Base-by-base conservation (phyloP, 371 early-diverging fungal genomes). In the Actinomucor elegans region DNA sequence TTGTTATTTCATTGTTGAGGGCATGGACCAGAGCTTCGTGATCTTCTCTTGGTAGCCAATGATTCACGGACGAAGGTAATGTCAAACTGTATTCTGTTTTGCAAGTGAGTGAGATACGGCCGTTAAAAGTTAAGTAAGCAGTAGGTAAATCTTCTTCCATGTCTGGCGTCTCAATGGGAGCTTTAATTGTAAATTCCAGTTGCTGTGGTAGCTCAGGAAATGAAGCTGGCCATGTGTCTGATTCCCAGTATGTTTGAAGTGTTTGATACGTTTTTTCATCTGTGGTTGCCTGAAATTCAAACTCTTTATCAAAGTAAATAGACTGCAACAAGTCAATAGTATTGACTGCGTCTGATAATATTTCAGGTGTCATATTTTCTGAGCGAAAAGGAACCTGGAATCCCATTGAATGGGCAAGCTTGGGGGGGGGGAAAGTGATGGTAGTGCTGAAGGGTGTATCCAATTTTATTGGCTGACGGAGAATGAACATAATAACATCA, bases 31-130 rank as follows among this genome's bases (percentile, higher is more conserved):
- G 53, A 8, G 29, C 4, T 33, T 69, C 42, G 36, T 68, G 66
- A 11, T 59, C 58, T 18, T 68, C 61, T 23, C 73, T 62, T 3
- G 66, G 52, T 3, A 72, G 34, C 73, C 73, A 72, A 10, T 37
- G 21, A 33, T 66, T 72, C 7, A 35, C 33, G 3, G 57, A 47
- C 1, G 63, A 66, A 2, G 73, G 55, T 42, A 69, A 42, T 10
- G 45, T 24, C 3, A 72, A 21, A 11, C 53, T 32, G 41, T 57
- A 48, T 8, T 55, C 52, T 1, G 10, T 23, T n/a, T 41, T 26
- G 5, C 12, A 14, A 1, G 17, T n/a, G 2, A 59, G 24, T 8
- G 52, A 52, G 3, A 64, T n/a, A 4, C 41, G 29, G 8, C 58
- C 46, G 11, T 55, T 33, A 31, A 64, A 51, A 0, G 27, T 17